These are phyloP conservation scores for Ilyonectria sp. DNA, from an alignment of 2,329 filamentous ascomycete species.

Conservation along the genomic window DNA sequence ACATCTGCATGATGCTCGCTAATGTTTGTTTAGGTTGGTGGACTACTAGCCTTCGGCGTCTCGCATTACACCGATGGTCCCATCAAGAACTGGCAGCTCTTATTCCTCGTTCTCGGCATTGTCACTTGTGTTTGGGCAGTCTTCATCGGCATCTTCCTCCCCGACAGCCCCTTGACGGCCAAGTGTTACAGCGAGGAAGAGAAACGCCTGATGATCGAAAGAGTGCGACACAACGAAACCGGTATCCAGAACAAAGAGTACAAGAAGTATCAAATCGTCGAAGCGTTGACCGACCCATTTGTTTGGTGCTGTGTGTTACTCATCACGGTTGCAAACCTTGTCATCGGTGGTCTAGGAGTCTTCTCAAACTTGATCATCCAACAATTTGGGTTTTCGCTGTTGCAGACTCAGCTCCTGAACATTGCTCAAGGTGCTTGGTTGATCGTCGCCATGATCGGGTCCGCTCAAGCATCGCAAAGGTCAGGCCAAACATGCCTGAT, in stretches of 20 bases:
- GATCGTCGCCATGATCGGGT: constrained; percentile 54
- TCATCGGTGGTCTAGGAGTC: constrained; percentile 29
- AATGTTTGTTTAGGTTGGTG: constrained; percentile 46
- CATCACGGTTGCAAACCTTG: constrained; percentile 17
- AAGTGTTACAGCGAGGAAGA: constrained; percentile 62
- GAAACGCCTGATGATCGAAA: constrained; percentile 47
- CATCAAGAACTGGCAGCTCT: constrained; percentile 53
- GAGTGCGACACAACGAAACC: constrained; percentile 56
- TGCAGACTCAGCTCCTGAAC: constrained; percentile 52
- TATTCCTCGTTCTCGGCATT: constrained; percentile 60
- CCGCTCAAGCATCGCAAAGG: constrained; percentile 23
- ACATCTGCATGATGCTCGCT: background rate
- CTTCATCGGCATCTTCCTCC: constrained; percentile 59
- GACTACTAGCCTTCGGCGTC: constrained; percentile 56
- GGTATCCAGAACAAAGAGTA: constrained; percentile 54
- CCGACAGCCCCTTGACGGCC: constrained; percentile 67
- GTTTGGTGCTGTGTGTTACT: constrained; percentile 45
- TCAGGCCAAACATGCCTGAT: constrained; percentile 37
- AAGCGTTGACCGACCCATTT: constrained; percentile 54
- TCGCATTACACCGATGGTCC: constrained; percentile 48
- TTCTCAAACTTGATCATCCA: constrained; percentile 28
- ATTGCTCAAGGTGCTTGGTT: constrained; percentile 53
- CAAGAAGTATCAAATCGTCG: constrained; percentile 56
- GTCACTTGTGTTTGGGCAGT: constrained; percentile 54
- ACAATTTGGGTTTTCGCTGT: constrained; percentile 30